Evolutionary conservation across 2,329 filamentous ascomycete genomes (phyloP), one percentile per base, ranked within the genome.

Genomic region (Trichoderma sp.): DNA sequence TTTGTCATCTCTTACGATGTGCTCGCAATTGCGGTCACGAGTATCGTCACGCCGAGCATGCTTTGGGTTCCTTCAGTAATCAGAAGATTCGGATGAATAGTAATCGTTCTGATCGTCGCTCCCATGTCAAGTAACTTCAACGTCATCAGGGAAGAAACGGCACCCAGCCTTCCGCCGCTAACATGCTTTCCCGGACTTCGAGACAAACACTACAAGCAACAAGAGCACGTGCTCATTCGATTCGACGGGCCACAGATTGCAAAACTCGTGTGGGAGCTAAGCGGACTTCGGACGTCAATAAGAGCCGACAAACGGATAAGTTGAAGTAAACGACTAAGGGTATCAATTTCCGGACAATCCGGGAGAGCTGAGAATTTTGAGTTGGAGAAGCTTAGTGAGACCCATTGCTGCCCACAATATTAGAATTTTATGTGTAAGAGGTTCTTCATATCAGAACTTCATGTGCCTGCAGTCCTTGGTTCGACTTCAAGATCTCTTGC

Each of bases 311-410:
- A 29, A 21, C 31, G 14, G 50, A 9, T 60, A 59, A 68, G n/a
- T 50, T 53, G 6, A 50, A 3, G 31, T 38, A 3, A 24, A 38
- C 50, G 45, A 24, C 56, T 29, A 71, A 63, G 53, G 41, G 16
- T 24, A 56, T 65, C 69, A 56, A 73, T 73, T 65, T 73, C 69
- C 69, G 69, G 45, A 45, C 69, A 73, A 65, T 73, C 69, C 69
- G 69, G 69, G 69, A 63, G 50, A n/a, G 21, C 60, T 53, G 16
- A 12, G 14, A 53, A 16, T 56, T 53, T 73, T 50, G 59, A 35
- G 21, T 50, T 38, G 41, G 16, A 16, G 38, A 38, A 73, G 69
- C 69, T 65, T 73, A 38, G n/a, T 64, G 41, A 73, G 60, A 56
- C 31, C 31, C 31, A 35, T 72, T 45, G 59, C n/a, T 27, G 59